Evolutionary conservation across 352 stramenopile species (phyloP), one percentile per base, ranked within the genome.

Genomic region (Phytophthora cactorum): DNA sequence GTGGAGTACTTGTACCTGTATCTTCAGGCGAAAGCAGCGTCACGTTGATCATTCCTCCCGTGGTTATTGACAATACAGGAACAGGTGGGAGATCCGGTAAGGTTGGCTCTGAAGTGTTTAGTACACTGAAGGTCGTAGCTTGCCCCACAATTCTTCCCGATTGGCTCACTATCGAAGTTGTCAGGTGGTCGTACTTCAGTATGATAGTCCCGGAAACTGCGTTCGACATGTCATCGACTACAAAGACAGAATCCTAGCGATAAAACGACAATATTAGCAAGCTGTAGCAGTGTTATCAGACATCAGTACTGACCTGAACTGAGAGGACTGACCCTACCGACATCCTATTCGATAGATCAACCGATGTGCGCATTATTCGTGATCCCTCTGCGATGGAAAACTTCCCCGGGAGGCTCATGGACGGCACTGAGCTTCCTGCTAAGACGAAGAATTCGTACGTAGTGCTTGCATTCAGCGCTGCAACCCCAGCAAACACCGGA

Each of bases 391-490:
- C 64, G 10, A 88, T 70, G 7, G 79, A 84, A 7, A 88, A 15
- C 6, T 68, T 67, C 2, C 79, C 84, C 10, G 59, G 57, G 0
- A 92, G 46, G 28, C 28, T 58, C 2, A 58, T 28, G 0, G 57
- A 12, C 0, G 28, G 10, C 3, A 81, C 32, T 1, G 62, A 51
- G 29, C 81, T 91, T 10, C 70, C 34, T 0, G 81, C 76, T 2
- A 93, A 28, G 2, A 89, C 81, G 14, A 87, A 79, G 12, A 89
- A 78, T 25, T 81, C 53, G 61, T 93, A 91, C 25, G 56, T 70
- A 25, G 63, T 76, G 0, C 60, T 70, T 1, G 81, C 84, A 11
- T 77, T 72, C 5, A 93, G 59, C 1, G 34, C 31, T 8, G 73
- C 59, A 28, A 83, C 72, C 0, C 49, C 17, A 2, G 53, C 54